Conservation (phyloP, 2,329 filamentous ascomycete species). For the Colletotrichum australisinense region DNA sequence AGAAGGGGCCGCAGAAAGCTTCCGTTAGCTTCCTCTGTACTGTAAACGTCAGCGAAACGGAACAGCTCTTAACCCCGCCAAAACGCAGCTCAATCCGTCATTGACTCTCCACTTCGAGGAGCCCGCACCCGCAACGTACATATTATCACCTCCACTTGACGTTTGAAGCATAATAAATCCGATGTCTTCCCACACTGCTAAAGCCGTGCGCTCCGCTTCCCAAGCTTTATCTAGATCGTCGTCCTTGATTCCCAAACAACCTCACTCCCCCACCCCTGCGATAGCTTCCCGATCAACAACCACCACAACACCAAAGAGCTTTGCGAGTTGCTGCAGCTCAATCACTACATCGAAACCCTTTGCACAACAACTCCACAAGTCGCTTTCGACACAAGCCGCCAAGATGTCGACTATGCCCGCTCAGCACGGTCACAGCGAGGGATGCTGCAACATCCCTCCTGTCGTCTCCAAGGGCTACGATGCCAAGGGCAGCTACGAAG, state of each 20-base stretch:
- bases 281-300: slow-evolving; percentile 15
- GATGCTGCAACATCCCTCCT: slow-evolving; percentile 70
- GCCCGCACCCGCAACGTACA: background rate
- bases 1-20: background rate
- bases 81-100: background rate
- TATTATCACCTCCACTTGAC: background rate
- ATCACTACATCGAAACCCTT: background rate
- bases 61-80: background rate
- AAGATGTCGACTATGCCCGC: slow-evolving; percentile 64
- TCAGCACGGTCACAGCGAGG: slow-evolving; percentile 63
- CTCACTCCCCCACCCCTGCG: background rate
- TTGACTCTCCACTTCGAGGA: background rate
- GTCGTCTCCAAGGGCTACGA: slow-evolving; percentile 67
- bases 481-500: slow-evolving; percentile 66
- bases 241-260: slow-evolving; percentile 1
- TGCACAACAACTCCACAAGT: background rate
- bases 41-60: slow-evolving; percentile 15
- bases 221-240: slow-evolving; percentile 19
- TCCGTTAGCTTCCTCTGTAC: background rate
- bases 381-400: slow-evolving; percentile 17
- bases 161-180: background rate
- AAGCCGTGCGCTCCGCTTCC: slow-evolving; percentile 22
- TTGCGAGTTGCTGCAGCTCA: background rate
- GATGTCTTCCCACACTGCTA: slow-evolving; percentile 19
- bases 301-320: slow-evolving; percentile 2